Percentiles rank a stretch among this genome's conserved stretches.
These are phyloP conservation scores for Chalara sp. DNA, from an alignment of 2,329 filamentous ascomycete species.

Conservation along the genomic window DNA sequence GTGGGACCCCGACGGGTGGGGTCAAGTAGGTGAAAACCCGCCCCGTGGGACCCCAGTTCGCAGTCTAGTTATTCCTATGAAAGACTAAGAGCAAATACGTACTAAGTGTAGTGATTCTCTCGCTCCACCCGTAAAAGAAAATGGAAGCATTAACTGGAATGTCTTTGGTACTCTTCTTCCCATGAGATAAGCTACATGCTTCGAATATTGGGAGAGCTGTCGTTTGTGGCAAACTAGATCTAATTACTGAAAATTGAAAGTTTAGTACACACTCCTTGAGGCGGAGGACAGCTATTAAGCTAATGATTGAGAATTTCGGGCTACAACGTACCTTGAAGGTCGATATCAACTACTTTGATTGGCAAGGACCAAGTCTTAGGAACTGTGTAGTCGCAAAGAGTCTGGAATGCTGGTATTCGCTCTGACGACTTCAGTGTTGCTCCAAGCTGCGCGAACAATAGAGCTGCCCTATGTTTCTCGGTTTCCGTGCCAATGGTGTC, in stretches of 20 bases:
- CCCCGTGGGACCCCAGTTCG: too few relatives aligned
- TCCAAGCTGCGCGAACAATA: conserved; percentile 40
- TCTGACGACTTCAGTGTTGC: conserved; percentile 17
- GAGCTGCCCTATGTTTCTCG: conserved; percentile 46
- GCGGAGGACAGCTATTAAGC: too few relatives aligned
- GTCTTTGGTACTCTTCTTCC: background rate
- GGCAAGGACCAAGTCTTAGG: conserved; percentile 51
- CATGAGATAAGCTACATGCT: conserved; percentile 26
- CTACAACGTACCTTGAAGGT: conserved; percentile 29
- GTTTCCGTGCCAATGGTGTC: conserved; percentile 51
- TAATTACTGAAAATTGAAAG: too few relatives aligned
- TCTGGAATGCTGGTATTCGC: conserved; percentile 30
- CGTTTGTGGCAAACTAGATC: conserved; percentile 32
- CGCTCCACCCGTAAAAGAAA: conserved; percentile 60
- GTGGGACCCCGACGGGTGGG: too few relatives aligned
- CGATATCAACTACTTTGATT: conserved; percentile 44
- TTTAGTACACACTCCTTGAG: too few relatives aligned
- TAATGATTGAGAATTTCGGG: background rate
- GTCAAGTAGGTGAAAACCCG: too few relatives aligned
- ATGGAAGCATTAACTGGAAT: conserved; percentile 56
- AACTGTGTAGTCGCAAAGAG: conserved; percentile 45
- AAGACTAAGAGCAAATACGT: too few relatives aligned
- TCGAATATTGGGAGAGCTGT: conserved; percentile 42
- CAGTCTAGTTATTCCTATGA: too few relatives aligned
- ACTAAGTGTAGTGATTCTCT: conserved; percentile 51